These are phyloP conservation scores for Nothopassalora personata DNA, from an alignment of 2,329 filamentous ascomycete species.

Conservation along the genomic window DNA sequence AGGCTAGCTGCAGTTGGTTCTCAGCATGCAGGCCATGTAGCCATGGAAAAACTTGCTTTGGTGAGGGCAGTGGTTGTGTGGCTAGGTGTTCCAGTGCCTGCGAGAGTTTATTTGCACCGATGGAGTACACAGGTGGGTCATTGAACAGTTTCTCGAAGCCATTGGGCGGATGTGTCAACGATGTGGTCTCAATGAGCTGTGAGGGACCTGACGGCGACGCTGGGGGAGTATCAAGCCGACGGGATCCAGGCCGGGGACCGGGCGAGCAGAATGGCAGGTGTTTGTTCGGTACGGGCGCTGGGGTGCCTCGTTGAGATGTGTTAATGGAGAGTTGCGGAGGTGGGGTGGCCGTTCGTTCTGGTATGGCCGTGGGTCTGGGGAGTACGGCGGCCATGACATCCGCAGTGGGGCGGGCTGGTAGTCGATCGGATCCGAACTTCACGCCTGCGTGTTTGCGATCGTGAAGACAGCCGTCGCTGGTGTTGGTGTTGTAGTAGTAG, in stretches of 20 bases:
- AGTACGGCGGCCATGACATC: conserved; percentile 15
- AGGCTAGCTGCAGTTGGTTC: conserved; percentile 83
- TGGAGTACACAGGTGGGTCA: conserved; percentile 62
- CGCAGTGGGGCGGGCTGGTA: conserved; percentile 4
- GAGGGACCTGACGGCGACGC: conserved; percentile 58
- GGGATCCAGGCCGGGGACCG: conserved; percentile 54
- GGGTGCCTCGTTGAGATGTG: conserved; percentile 50
- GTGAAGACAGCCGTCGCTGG: neutral
- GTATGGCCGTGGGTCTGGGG: conserved; percentile 7
- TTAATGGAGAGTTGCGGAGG: conserved; percentile 55
- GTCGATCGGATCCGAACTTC: neutral
- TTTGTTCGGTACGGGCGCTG: conserved; percentile 72
- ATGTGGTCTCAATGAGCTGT: conserved; percentile 54
- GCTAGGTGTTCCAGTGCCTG: conserved; percentile 71
- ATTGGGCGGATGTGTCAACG: conserved; percentile 70
- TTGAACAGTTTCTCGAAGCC: conserved; percentile 53
- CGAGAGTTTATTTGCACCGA: conserved; percentile 63
- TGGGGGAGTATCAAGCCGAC: conserved; percentile 47
- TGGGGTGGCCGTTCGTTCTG: conserved; percentile 38
- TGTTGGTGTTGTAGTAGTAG: neutral
- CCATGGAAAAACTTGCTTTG: conserved; percentile 91
- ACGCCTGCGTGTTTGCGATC: neutral
- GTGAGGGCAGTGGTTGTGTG: conserved; percentile 74
- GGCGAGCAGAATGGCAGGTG: conserved; percentile 86
- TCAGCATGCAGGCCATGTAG: conserved; percentile 84